Percentiles rank a stretch among this genome's conserved stretches.
These are phyloP conservation scores for Dryas drummondii DNA, from an alignment of 306 rosid genomes.

Conservation along the genomic window DNA sequence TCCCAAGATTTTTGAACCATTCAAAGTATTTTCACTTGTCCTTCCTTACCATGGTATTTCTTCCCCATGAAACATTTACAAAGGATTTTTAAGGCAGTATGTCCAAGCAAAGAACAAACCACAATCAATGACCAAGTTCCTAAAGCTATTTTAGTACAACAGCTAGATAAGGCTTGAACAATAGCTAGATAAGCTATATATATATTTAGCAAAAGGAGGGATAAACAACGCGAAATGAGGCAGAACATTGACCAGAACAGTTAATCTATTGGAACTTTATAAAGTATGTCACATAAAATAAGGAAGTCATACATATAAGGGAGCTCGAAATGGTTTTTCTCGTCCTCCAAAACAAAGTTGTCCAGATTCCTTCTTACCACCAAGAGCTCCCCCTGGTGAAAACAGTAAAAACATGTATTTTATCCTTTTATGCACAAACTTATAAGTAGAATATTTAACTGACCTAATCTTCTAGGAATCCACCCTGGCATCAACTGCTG, in stretches of 20 bases:
- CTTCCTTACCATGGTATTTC: not conserved
- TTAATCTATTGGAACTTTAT: constrained; percentile 10
- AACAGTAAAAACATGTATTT: constrained; percentile 20
- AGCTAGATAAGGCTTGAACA: not conserved
- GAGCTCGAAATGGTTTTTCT: constrained; percentile 93
- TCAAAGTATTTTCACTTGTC: not conserved
- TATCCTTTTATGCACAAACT: not conserved
- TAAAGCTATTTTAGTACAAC: not conserved
- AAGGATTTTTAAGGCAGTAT: not conserved
- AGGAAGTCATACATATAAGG: constrained; percentile 49
- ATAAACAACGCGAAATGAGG: not conserved
- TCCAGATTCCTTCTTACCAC: constrained; percentile 96
- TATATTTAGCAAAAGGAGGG: not conserved
- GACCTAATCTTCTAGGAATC: constrained; percentile 97
- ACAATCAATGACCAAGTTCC: not conserved
- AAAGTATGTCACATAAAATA: constrained; percentile 16
- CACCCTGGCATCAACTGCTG: constrained; percentile 92
- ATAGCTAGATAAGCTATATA: not conserved
- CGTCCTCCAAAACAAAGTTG: constrained; percentile 98
- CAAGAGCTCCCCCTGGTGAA: constrained; percentile 82
- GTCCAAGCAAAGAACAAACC: not conserved
- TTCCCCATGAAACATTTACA: not conserved
- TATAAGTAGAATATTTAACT: constrained; percentile 28
- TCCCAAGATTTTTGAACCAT: not conserved
- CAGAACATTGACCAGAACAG: not conserved